Base-by-base conservation (phyloP, 2,329 filamentous ascomycete genomes). In the Colletotrichum falcatum region DNA sequence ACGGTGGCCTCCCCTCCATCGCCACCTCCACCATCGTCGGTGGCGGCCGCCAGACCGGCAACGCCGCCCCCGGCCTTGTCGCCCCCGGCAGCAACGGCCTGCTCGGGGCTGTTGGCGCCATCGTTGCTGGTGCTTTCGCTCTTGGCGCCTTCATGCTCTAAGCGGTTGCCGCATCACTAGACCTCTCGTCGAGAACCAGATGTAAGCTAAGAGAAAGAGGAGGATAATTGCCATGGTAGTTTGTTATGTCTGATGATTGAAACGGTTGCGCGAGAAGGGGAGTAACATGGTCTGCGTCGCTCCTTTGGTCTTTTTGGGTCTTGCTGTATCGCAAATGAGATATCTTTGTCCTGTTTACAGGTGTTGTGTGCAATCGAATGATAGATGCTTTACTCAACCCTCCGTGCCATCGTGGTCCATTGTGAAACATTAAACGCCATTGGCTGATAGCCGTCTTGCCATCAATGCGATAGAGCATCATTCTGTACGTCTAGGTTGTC, bases 111-210 rank as follows among this genome's bases (percentile, higher is more conserved):
- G 64, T 53, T 35, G 68, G 68, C 30, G 56, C 65, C 30, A 46
- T 58, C 59, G 68, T 71, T 30, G 68, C 68, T 9, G 68, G 68
- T 8, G 68, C 68, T n/a, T 71, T 71, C 39, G 68, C 58, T 28
- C 58, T 71, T 20, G 68, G 68, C 33, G 68, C 68, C 26, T 71
- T 71, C 68, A 71, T 71, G 64, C 68, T 71, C 44, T 71, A 71
- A 68, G 51, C 26, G 68, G 12, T 53, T 55, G 37, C 7, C 30
- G 30, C 30, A 28, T 20, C 37, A 26, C 44, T 37, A 48, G 46
- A 37, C 23, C 46, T n/a, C n/a, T 8, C 4, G 37, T 51, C 12
- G 44, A 46, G 59, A 55, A 44, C 3, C 39, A 37, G 46, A 44
- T 58, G 68, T 39, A 71, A 35, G 68, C 55, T n/a, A 42, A 33